These are phyloP conservation scores for Salvia hispanica DNA, from an alignment of 257 asterid species.

Conservation along the genomic window DNA sequence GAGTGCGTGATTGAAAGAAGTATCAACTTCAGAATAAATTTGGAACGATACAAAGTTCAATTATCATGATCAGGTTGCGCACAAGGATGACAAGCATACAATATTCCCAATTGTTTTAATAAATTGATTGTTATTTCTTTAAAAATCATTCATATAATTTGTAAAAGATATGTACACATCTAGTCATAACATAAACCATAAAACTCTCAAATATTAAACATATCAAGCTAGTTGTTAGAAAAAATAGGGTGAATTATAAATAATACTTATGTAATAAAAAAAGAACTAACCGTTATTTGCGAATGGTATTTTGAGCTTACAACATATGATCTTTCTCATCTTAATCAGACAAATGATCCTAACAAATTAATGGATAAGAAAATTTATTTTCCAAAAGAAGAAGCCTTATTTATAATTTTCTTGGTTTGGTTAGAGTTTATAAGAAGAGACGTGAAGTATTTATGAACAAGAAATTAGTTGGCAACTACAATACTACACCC, in stretches of 20 bases:
- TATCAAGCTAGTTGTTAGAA: no score
- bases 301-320: conserved; percentile 36
- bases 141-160: no score
- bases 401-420: conserved; percentile 22
- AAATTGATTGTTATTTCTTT: no score
- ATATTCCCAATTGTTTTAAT: no score
- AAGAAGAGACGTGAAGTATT: conserved; percentile 12
- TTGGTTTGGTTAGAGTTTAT: neutral
- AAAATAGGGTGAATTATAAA: neutral
- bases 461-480: conserved; percentile 25
- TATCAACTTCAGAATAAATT: no score
- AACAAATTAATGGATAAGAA: conserved; percentile 5
- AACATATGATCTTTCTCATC: conserved; percentile 33
- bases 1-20: no score
- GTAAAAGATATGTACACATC: no score
- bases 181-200: no score
- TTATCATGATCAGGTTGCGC: no score
- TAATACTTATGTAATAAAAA: neutral
- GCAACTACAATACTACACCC: conserved; percentile 25
- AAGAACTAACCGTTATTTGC: conserved; percentile 39
- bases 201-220: no score
- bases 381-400: conserved; percentile 4
- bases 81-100: no score
- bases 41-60: no score
- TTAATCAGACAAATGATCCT: neutral